Percentiles rank a stretch among this genome's conserved stretches.
phyloP scores from a whole-genome alignment of 1,139 yeast species.

The Nakaseomyces delphensis region DNA sequence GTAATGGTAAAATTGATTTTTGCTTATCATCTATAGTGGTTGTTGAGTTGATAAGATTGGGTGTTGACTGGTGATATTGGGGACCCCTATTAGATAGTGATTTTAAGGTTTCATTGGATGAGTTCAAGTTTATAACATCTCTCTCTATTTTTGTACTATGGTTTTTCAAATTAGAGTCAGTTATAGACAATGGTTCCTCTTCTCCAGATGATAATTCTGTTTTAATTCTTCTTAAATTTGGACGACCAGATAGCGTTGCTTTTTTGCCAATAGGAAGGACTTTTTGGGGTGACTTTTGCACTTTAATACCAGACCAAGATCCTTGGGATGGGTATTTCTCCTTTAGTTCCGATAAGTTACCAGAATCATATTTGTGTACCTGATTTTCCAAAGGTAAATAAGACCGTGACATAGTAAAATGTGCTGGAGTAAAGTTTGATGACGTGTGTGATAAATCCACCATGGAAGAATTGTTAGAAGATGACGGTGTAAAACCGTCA shows the following conservation, averaged over 20 bases:
- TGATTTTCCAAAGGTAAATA: neutral
- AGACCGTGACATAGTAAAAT: neutral
- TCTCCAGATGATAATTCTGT: conserved; percentile 5
- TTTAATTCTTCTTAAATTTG: conserved; percentile 3
- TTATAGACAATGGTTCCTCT: conserved; percentile 1
- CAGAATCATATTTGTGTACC: neutral
- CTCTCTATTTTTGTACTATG: too few relatives aligned
- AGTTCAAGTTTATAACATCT: neutral
- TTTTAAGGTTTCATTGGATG: conserved; percentile 3
- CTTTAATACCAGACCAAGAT: conserved; percentile 3
- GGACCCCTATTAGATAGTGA: neutral
- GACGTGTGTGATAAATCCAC: conserved; percentile 19
- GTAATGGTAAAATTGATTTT: neutral
- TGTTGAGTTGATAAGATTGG: neutral
- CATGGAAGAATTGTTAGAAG: conserved; percentile 32
- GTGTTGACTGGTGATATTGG: conserved; percentile 4
- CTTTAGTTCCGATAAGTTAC: neutral
- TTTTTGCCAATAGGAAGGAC: neutral
- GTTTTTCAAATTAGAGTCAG: neutral
- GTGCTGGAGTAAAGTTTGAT: conserved; percentile 3
- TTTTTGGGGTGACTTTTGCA: conserved; percentile 3
- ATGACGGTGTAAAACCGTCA: conserved; percentile 62
- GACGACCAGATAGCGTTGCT: neutral
- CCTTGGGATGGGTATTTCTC: conserved; percentile 1
- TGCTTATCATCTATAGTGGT: neutral